These are phyloP conservation scores for Colletotrichum neosansevieriae DNA, from an alignment of 2,329 filamentous ascomycete genomes.

Conservation along the genomic window DNA sequence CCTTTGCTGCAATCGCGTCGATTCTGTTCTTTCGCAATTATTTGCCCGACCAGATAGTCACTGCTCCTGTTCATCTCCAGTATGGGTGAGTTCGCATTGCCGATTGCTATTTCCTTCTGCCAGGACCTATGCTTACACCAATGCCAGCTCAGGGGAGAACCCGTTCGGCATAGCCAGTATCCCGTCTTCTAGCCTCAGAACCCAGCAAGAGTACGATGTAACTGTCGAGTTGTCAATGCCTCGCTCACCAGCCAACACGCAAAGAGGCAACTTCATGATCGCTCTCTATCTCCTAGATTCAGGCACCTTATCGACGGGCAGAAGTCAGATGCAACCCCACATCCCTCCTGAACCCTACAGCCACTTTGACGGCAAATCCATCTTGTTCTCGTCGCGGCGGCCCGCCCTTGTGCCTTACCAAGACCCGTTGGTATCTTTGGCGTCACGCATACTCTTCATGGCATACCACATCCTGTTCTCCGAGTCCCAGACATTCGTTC, in stretches of 20 bases:
- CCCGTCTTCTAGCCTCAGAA: slow-evolving; percentile 66
- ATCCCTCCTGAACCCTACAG: slow-evolving; percentile 45
- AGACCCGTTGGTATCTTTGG: slow-evolving; percentile 74
- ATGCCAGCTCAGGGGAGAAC: slow-evolving; percentile 58
- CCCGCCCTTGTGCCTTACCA: slow-evolving; percentile 85
- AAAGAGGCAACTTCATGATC: slow-evolving; percentile 94
- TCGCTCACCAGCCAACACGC: slow-evolving; percentile 79
- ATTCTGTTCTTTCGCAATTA: slow-evolving; percentile 68
- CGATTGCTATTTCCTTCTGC: slow-evolving; percentile 9
- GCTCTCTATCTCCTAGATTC: slow-evolving; percentile 76
- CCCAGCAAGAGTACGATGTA: slow-evolving; percentile 87
- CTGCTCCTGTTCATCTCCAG: slow-evolving; percentile 66
- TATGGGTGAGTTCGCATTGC: slow-evolving; percentile 62
- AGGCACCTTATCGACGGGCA: slow-evolving; percentile 45
- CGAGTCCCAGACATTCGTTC: slow-evolving; percentile 69
- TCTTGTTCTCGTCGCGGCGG: slow-evolving; percentile 75
- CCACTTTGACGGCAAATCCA: slow-evolving; percentile 52
- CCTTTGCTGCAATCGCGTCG: slow-evolving; percentile 62
- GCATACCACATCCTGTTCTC: slow-evolving; percentile 78
- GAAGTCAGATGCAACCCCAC: slow-evolving; percentile 38
- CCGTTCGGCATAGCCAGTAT: slow-evolving; percentile 66
- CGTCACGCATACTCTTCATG: slow-evolving; percentile 72
- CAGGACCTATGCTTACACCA: background rate
- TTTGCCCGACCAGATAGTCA: slow-evolving; percentile 66
- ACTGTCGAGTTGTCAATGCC: slow-evolving; percentile 81